Evolutionary conservation across 495 filamentous ascomycete species (phyloP).

Genomic region (Aspergillus homomorphus): DNA sequence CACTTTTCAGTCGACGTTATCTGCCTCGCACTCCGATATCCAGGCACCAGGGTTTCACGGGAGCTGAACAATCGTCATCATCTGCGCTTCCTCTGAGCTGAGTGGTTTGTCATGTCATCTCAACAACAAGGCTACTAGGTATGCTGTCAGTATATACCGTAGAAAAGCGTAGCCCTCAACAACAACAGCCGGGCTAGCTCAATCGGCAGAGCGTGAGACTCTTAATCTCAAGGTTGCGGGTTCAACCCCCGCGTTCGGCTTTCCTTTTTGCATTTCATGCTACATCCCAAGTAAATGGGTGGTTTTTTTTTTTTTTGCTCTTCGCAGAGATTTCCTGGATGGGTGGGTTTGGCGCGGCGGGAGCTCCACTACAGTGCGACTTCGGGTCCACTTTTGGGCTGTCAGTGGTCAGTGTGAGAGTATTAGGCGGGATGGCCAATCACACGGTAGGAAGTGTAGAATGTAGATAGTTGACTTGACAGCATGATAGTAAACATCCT

Average conservation of each 20-base stretch:
- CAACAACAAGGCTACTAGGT: too few species aligned
- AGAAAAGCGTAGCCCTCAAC: background rate
- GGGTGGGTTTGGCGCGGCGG: background rate
- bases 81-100: background rate
- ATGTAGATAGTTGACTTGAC: too few species aligned
- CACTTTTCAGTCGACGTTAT: background rate
- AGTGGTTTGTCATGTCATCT: background rate
- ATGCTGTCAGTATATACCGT: background rate
- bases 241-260: constrained; percentile 57
- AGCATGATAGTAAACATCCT: too few species aligned
- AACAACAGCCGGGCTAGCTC: constrained; percentile 47
- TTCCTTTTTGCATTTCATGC: constrained; percentile 5
- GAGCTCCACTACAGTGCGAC: too few species aligned
- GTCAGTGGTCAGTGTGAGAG: too few species aligned
- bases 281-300: too few species aligned
- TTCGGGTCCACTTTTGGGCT: too few species aligned
- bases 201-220: constrained; percentile 58
- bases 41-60: background rate
- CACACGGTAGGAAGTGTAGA: too few species aligned
- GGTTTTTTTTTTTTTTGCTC: background rate
- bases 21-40: background rate
- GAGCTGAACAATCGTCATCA: background rate
- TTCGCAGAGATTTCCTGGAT: background rate
- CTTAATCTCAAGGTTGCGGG: constrained; percentile 59
- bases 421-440: too few species aligned